These are phyloP conservation scores for Boletus rex-veris DNA, from an alignment of 768 basidiomycete genomes.

Conservation along the genomic window DNA sequence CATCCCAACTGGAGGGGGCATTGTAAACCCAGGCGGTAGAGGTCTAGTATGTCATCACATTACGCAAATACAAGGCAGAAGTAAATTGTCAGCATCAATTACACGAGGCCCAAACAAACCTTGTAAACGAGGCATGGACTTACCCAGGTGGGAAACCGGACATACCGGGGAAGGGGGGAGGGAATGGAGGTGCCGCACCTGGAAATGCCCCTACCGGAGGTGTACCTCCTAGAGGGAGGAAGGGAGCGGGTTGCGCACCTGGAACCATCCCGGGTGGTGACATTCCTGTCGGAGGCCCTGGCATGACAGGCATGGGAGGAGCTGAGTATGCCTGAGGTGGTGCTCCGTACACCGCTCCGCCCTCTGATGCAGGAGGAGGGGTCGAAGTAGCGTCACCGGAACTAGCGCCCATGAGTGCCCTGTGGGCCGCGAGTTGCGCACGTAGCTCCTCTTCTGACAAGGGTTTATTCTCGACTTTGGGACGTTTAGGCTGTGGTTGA, in stretches of 20 bases:
- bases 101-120: constrained; percentile 14
- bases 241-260: constrained; percentile 43
- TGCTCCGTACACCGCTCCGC: constrained; percentile 65
- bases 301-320: constrained; percentile 35
- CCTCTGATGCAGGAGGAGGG: constrained; percentile 33
- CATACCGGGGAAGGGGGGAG: constrained; percentile 42
- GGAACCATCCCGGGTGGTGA: constrained; percentile 40
- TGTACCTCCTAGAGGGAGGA: constrained; percentile 35
- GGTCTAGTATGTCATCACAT: constrained; percentile 31
- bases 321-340: constrained; percentile 67
- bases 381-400: constrained; percentile 33
- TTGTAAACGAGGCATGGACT: constrained; percentile 24
- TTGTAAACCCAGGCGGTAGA: constrained; percentile 53
- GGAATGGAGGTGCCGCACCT: constrained; percentile 35
- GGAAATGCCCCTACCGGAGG: constrained; percentile 40
- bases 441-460: constrained; percentile 81
- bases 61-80: constrained; percentile 4
- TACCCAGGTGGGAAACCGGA: constrained; percentile 59
- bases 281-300: constrained; percentile 27
- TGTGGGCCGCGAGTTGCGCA: constrained; percentile 85
- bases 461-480: constrained; percentile 73
- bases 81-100: constrained; percentile 20
- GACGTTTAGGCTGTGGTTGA: constrained; percentile 76
- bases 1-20: constrained; percentile 43
- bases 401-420: constrained; percentile 78